Base-by-base conservation (phyloP, 2,329 filamentous ascomycete genomes). In the Westerdykella aurantiaca region DNA sequence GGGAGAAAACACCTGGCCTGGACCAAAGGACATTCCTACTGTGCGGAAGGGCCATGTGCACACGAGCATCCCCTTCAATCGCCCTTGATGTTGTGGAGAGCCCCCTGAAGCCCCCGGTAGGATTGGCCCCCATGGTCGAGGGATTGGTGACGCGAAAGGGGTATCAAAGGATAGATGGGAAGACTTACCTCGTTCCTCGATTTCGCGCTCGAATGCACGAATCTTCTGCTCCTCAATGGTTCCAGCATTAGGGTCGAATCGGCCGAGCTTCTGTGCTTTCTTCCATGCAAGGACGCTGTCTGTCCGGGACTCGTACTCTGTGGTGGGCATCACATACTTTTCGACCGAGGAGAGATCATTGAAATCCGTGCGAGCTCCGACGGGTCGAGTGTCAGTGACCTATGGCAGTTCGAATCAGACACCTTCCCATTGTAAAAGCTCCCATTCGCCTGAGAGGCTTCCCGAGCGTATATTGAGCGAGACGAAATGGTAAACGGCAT, bases 221-320 rank as follows among this genome's bases (percentile, higher is more conserved):
- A 86, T 72, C 64, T 86, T 86, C 50, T 86, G 79, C 62, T 87
- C 76, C 63, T 89, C 83, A 17, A 85, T 79, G 47, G 76, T 80
- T 14, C 86, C 82, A 6, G 89, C 88, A 56, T 84, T 77, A 11
- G 93, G 93, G 63, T 97, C 88, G 69, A 98, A 98, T 31, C 93
- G 87, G 40, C 93, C 93, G n/a, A 97, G 80, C 66, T 94, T 90
- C 68, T 95, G 83, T n/a, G 82, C 74, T 71, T 87, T 91, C 72
- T 98, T 98, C 89, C 89, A 97, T 5, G 90, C 87, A 18, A 96
- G 79, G 12, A 98, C 93, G 3, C 86, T 91, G 69, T 96, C 88
- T 35, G 82, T 75, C 61, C 90, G 88, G 60, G 82, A 81, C 64
- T 89, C 88, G 70, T 98, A 98, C 61, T 90, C 85, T 39, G 83